A percentile compares a stretch with the other conserved stretches of the same genome.
Conservation (phyloP, 1,284 basidiomycete species). For the Paramarasmius palmivorus region DNA sequence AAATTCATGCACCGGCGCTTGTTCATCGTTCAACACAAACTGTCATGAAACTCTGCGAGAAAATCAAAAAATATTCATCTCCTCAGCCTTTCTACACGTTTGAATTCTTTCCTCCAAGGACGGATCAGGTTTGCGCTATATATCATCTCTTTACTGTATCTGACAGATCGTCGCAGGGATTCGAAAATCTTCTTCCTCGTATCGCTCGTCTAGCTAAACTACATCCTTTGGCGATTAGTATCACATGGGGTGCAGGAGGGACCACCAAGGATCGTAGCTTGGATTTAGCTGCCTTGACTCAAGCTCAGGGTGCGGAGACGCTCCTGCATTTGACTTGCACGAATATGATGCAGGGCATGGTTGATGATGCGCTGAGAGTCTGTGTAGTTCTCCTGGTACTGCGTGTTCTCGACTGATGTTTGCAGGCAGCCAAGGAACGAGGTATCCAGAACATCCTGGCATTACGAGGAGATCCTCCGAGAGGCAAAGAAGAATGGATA, state of each 20-base stretch:
- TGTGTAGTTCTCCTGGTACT: conserved; percentile 18
- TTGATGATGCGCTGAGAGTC: conserved; percentile 85
- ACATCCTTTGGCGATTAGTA: conserved; percentile 78
- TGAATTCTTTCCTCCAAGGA: conserved; percentile 96
- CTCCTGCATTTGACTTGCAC: conserved; percentile 97
- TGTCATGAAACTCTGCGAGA: conserved; percentile 70
- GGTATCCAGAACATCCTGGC: conserved; percentile 94
- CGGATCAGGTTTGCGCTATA: conserved; percentile 65
- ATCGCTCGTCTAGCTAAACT: conserved; percentile 73
- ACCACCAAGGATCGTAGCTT: conserved; percentile 87
- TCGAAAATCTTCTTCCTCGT: conserved; percentile 82
- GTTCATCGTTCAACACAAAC: not conserved
- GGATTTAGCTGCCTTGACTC: conserved; percentile 78
- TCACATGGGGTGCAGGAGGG: conserved; percentile 98
- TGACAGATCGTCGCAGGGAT: conserved; percentile 54
- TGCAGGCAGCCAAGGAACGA: conserved; percentile 74
- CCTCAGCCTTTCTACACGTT: conserved; percentile 78
- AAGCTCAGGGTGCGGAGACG: conserved; percentile 75
- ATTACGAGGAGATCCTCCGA: conserved; percentile 91
- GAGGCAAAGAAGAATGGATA: conserved; percentile 92
- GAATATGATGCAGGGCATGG: conserved; percentile 88
- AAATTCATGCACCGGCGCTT: no score
- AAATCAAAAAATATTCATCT: conserved; percentile 46
- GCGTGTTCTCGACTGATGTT: conserved; percentile 9
- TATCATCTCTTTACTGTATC: conserved; percentile 10